These are phyloP conservation scores for Arctostaphylos glauca DNA, from an alignment of 148 eudicot species.

Conservation along the genomic window DNA sequence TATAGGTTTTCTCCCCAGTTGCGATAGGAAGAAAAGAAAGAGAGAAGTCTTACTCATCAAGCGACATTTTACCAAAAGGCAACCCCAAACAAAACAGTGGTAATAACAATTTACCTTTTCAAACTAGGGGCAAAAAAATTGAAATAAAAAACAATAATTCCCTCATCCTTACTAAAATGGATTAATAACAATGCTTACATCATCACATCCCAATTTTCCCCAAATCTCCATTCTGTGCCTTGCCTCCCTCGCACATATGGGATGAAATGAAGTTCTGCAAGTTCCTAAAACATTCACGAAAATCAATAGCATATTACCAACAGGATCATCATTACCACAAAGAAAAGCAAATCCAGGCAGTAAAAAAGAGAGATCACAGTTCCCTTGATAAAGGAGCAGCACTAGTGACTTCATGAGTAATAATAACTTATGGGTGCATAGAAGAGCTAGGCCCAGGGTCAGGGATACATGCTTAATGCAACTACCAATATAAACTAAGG, in stretches of 20 bases:
- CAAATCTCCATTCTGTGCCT: slow-evolving; percentile 87
- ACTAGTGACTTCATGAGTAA: background rate
- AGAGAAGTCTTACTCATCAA: background rate
- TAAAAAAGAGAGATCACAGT: background rate
- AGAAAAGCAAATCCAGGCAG: background rate
- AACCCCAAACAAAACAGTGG: background rate
- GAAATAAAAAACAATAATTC: slow-evolving; percentile 6
- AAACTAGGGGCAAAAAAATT: background rate
- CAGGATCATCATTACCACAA: slow-evolving; percentile 13
- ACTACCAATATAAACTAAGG: background rate
- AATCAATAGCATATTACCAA: slow-evolving; percentile 19
- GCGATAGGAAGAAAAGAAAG: background rate
- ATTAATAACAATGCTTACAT: slow-evolving; percentile 50
- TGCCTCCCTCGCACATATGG: slow-evolving; percentile 97
- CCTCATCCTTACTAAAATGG: background rate
- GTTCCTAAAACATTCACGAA: slow-evolving; percentile 60
- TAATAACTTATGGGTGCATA: background rate
- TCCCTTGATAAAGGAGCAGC: background rate
- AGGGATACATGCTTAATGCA: background rate
- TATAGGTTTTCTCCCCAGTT: slow-evolving; percentile 19
- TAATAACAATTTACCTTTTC: background rate
- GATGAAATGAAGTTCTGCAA: slow-evolving; percentile 93
- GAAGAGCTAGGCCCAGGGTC: background rate
- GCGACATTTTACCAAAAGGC: background rate
- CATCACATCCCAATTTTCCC: slow-evolving; percentile 94